phyloP scores from a whole-genome alignment of 768 basidiomycete genomes.

The Termitomyces sp. region DNA sequence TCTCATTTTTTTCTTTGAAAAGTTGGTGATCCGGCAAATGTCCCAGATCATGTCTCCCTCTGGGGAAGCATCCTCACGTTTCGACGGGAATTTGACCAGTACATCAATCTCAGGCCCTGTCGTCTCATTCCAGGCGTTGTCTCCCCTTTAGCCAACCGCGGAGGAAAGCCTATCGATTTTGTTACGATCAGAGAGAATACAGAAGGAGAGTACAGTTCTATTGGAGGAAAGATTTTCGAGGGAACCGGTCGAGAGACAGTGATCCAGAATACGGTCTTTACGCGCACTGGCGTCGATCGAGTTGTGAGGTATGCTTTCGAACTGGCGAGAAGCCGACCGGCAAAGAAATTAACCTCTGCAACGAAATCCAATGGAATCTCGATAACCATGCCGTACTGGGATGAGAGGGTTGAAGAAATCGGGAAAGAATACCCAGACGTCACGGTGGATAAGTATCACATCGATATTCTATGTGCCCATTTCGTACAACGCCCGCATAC shows the following conservation, averaged over 20 bases:
- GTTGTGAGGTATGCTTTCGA: conserved; percentile 54
- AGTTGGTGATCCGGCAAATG: conserved; percentile 45
- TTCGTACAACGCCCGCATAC: conserved; percentile 47
- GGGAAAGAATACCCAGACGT: conserved; percentile 51
- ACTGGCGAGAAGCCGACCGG: conserved; percentile 43
- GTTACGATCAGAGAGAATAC: conserved; percentile 55
- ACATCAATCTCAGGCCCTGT: conserved; percentile 47
- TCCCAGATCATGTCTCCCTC: conserved; percentile 56
- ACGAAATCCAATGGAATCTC: conserved; percentile 52
- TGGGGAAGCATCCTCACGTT: conserved; percentile 52
- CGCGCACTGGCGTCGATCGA: conserved; percentile 43
- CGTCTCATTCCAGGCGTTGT: conserved; percentile 45
- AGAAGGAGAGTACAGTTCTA: conserved; percentile 54
- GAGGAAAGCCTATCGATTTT: conserved; percentile 44
- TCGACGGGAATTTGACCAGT: conserved; percentile 50
- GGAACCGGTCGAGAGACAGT: conserved; percentile 38
- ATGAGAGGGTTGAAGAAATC: conserved; percentile 43
- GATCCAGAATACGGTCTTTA: conserved; percentile 48
- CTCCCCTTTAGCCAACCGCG: conserved; percentile 43
- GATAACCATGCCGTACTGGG: conserved; percentile 49
- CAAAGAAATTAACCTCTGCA: conserved; percentile 49
- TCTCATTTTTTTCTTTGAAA: conserved; percentile 11
- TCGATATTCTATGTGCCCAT: conserved; percentile 48
- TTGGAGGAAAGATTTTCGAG: conserved; percentile 40
- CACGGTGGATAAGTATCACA: conserved; percentile 43